Base-by-base conservation (phyloP, 495 filamentous ascomycete genomes). In the Hyaloscypha bicolor region DNA sequence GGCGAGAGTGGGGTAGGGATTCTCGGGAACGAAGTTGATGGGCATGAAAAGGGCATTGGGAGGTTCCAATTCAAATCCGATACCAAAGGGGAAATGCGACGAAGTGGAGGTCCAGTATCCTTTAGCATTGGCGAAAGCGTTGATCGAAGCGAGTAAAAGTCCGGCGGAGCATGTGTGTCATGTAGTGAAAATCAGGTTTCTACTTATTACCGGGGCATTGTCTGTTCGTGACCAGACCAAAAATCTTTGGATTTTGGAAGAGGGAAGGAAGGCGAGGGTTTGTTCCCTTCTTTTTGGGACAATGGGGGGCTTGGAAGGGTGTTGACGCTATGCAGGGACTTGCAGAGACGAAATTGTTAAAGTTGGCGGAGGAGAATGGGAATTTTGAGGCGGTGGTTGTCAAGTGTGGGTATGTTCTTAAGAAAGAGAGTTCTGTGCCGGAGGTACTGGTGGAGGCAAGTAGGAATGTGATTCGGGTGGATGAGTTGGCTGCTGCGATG, bases 21-120 rank as follows among this genome's bases (percentile, higher is more conserved):
- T 25, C 25, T 32, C 14, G 33, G 33, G 8, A 21, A 60, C 2
- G 35, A 37, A 35, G 1, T 6, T 60, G 33, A 60, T n/a, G n/a
- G 21, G 29, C 6, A 9, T 31, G 19, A 37, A n/a, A 29, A 39
- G 57, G 57, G 31, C 57, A 60, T 19, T 60, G 25, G 57, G 57
- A 9, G 57, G 57, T 11, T 60, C 57, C 35, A 32, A 25, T 19
- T 22, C 57, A 11, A 35, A 37, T 19, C 57, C 57, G 29, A 60
- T 30, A 11, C 57, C 57, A 11, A 21, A 33, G n/a, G 33, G 57
- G 14, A 60, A 60, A 32, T 30, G 32, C n/a, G 57, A 60, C 9
- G 57, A 60, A 37, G 57, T 60, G 14, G 57, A 60, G n/a, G 30
- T 60, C 16, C 31, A 60, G 57, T 60, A 60, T 22, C 30, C 57